Conservation (phyloP, 371 early-diverging fungal species). For the Umbelopsis sp. region DNA sequence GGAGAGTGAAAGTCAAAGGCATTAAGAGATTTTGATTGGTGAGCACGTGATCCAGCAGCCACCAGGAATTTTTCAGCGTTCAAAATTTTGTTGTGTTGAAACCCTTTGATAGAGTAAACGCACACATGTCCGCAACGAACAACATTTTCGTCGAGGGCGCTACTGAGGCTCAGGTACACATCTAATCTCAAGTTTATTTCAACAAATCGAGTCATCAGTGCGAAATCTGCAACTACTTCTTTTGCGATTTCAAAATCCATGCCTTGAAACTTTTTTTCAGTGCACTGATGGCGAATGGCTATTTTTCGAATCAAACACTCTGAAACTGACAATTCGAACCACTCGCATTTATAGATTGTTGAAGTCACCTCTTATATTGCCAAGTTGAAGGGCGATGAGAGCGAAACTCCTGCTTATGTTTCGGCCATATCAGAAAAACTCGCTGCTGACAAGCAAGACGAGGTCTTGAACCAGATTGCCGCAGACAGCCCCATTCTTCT, state of each 20-base stretch:
- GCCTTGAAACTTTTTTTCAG: not conserved
- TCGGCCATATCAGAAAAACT: slow-evolving; percentile 54
- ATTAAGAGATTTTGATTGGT: not conserved
- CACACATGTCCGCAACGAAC: slow-evolving; percentile 27
- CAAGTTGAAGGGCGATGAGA: slow-evolving; percentile 58
- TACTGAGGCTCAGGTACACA: slow-evolving; percentile 32
- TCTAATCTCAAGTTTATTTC: not conserved
- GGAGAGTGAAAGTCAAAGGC: not conserved
- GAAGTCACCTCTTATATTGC: slow-evolving; percentile 65
- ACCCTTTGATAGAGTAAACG: slow-evolving; percentile 3
- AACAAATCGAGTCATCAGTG: not conserved
- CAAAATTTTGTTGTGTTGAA: slow-evolving; percentile 15
- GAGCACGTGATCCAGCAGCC: slow-evolving; percentile 16
- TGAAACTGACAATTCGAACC: not conserved
- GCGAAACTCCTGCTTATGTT: slow-evolving; percentile 52
- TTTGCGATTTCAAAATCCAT: slow-evolving; percentile 11
- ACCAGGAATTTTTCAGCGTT: not conserved
- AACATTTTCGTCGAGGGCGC: slow-evolving; percentile 35
- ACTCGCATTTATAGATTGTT: slow-evolving; percentile 40
- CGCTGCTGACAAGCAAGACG: slow-evolving; percentile 63
- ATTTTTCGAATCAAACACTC: too few relatives aligned
- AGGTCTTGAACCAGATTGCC: slow-evolving; percentile 60
- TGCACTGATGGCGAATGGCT: not conserved
- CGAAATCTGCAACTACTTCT: not conserved
- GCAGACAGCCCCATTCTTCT: slow-evolving; percentile 64